Evolutionary conservation across 2,329 filamentous ascomycete genomes (phyloP).

Genomic region (Thelonectria discophora): DNA sequence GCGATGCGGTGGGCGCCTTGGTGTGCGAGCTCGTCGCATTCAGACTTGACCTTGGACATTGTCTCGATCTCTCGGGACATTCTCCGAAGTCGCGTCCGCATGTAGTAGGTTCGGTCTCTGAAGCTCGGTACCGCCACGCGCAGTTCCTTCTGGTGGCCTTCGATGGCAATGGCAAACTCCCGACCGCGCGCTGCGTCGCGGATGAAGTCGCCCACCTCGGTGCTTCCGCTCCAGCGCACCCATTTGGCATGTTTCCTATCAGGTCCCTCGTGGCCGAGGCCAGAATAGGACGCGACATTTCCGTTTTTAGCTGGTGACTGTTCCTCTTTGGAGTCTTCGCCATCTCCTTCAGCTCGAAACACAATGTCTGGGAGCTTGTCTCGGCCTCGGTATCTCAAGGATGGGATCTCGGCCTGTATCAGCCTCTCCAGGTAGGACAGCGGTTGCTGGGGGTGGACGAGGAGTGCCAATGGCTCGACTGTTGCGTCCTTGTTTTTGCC

Average conservation of each 20-base stretch:
- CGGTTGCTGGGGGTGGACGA: constrained; percentile 90
- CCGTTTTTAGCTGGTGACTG: constrained; percentile 45
- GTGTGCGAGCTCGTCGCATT: constrained; percentile 83
- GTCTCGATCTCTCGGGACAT: constrained; percentile 73
- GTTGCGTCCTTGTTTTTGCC: constrained; percentile 43
- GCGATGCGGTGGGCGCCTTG: constrained; percentile 81
- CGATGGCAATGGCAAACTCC: constrained; percentile 85
- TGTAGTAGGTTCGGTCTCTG: constrained; percentile 88
- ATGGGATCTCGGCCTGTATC: constrained; percentile 86
- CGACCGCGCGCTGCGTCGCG: constrained; percentile 85
- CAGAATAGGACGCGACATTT: constrained; percentile 75
- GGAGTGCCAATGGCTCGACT: constrained; percentile 84
- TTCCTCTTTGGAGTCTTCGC: constrained; percentile 56
- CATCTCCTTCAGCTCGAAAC: constrained; percentile 81
- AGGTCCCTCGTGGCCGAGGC: constrained; percentile 69
- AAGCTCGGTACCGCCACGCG: constrained; percentile 86
- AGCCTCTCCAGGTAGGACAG: constrained; percentile 89
- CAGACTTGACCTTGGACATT: constrained; percentile 78
- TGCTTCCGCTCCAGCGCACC: constrained; percentile 87
- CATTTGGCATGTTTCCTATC: constrained; percentile 61
- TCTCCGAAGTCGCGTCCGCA: constrained; percentile 78
- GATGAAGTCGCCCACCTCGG: constrained; percentile 94
- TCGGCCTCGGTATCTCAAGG: constrained; percentile 69
- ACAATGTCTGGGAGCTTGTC: constrained; percentile 77
- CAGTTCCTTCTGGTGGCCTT: constrained; percentile 72